Evolutionary conservation across 306 rosid species (phyloP).

Genomic region (Dryas octopetala): DNA sequence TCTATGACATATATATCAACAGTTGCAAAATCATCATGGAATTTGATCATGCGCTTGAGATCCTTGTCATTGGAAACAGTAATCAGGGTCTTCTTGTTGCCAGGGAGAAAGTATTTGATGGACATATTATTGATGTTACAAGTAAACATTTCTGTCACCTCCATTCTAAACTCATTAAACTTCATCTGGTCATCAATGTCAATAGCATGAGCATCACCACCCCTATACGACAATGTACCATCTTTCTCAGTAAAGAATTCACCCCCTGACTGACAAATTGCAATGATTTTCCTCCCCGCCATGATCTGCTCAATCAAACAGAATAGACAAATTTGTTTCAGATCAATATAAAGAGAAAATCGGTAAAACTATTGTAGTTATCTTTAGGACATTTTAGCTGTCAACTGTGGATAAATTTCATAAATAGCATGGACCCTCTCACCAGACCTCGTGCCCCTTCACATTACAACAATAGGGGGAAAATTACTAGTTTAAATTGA

Average conservation of each 20-base stretch:
- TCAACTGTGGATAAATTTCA: neutral
- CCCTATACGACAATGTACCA: slow-evolving; percentile 67
- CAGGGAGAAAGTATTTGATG: slow-evolving; percentile 89
- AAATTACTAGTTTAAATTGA: neutral
- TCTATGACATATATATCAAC: slow-evolving; percentile 70
- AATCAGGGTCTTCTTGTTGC: slow-evolving; percentile 83
- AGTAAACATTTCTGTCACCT: slow-evolving; percentile 80
- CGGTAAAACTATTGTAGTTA: neutral
- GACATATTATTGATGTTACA: slow-evolving; percentile 44
- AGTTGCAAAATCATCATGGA: slow-evolving; percentile 58
- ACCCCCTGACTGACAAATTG: slow-evolving; percentile 94
- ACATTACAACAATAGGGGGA: neutral
- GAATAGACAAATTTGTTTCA: neutral
- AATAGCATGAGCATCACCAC: slow-evolving; percentile 89
- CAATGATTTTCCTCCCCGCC: slow-evolving; percentile 68
- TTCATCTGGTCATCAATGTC: slow-evolving; percentile 76
- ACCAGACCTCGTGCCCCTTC: neutral
- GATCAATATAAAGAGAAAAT: slow-evolving; percentile 1
- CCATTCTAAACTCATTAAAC: slow-evolving; percentile 68
- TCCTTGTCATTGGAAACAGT: slow-evolving; percentile 96
- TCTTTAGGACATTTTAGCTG: neutral
- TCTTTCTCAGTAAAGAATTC: slow-evolving; percentile 64
- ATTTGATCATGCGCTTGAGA: slow-evolving; percentile 82
- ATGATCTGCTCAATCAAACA: slow-evolving; percentile 49
- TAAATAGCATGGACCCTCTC: neutral